phyloP scores from a whole-genome alignment of 345 rosid genomes.

The Brassica napus region DNA sequence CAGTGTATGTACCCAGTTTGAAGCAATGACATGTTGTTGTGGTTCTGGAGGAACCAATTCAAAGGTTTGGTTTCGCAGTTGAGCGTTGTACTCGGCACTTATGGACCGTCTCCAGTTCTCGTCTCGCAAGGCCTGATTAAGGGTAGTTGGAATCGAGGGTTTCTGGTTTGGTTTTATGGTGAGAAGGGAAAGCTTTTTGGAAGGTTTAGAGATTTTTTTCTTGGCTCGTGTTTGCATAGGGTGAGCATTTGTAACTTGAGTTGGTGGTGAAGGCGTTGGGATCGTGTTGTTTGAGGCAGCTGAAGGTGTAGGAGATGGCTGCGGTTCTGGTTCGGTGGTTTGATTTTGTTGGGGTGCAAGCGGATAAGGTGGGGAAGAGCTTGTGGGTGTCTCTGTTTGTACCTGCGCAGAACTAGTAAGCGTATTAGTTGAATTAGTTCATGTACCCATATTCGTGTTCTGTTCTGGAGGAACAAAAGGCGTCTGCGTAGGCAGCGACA shows the following conservation, averaged over 20 bases:
- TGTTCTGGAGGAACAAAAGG: too few species aligned
- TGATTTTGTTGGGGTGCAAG: too few species aligned
- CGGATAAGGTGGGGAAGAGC: too few species aligned
- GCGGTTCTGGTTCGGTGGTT: neutral
- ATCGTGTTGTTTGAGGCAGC: neutral
- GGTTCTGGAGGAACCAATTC: neutral
- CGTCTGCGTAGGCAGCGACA: too few species aligned
- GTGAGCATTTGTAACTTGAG: neutral
- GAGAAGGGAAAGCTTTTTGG: neutral
- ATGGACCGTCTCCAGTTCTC: neutral
- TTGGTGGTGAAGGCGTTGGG: neutral
- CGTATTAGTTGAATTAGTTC: too few species aligned
- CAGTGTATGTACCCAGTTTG: too few species aligned
- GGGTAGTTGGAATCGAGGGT: neutral
- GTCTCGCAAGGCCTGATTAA: neutral
- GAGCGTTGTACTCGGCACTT: neutral
- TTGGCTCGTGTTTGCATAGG: neutral
- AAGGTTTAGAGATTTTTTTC: neutral
- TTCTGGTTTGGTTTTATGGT: neutral
- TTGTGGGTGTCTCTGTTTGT: too few species aligned
- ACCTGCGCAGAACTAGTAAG: too few species aligned
- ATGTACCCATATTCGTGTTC: too few species aligned
- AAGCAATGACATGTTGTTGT: too few species aligned
- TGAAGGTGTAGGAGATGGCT: neutral
- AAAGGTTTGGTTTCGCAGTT: neutral